A percentile compares a stretch with the other conserved stretches of the same genome.
phyloP scores from a whole-genome alignment of 2,329 filamentous ascomycete genomes.

The Calonectria leucothoes region DNA sequence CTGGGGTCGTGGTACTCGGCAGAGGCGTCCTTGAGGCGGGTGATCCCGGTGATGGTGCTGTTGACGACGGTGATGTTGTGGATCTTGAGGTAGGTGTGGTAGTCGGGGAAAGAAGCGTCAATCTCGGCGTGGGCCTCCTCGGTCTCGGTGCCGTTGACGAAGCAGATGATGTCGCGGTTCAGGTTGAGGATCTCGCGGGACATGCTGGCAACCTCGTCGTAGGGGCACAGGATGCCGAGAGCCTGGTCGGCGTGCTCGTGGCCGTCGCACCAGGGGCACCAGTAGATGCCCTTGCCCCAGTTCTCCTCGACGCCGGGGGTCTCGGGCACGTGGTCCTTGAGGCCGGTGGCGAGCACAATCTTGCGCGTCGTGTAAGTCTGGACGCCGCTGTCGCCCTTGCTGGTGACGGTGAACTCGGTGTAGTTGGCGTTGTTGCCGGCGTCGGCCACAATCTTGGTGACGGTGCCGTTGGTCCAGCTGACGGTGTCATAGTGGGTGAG shows the following conservation, averaged over 20 bases:
- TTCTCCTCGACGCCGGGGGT: constrained; percentile 66
- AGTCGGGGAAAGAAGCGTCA: constrained; percentile 53
- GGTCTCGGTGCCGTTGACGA: constrained; percentile 70
- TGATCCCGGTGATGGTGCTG: constrained; percentile 61
- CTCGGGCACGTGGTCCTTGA: constrained; percentile 64
- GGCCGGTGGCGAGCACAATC: constrained; percentile 68
- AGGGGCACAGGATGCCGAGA: constrained; percentile 63
- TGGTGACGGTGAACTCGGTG: constrained; percentile 58
- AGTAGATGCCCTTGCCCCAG: constrained; percentile 71
- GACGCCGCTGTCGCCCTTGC: constrained; percentile 25
- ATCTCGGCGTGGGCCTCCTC: constrained; percentile 50
- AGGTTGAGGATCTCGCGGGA: constrained; percentile 66
- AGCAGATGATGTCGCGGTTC: constrained; percentile 66
- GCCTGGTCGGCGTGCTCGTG: constrained; percentile 70
- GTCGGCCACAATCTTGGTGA: constrained; percentile 54
- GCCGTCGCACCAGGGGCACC: constrained; percentile 75
- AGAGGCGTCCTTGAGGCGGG: constrained; percentile 56
- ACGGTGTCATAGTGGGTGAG: constrained; percentile 63
- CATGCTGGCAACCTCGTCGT: constrained; percentile 56
- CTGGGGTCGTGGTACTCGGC: constrained; percentile 52
- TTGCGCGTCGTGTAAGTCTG: constrained; percentile 60
- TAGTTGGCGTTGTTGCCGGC: constrained; percentile 45
- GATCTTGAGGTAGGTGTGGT: constrained; percentile 60
- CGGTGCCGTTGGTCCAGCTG: constrained; percentile 63
- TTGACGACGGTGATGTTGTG: constrained; percentile 68